These are phyloP conservation scores for Cyberlindnera misumaiensis DNA, from an alignment of 805 yeast genomes.

Conservation along the genomic window DNA sequence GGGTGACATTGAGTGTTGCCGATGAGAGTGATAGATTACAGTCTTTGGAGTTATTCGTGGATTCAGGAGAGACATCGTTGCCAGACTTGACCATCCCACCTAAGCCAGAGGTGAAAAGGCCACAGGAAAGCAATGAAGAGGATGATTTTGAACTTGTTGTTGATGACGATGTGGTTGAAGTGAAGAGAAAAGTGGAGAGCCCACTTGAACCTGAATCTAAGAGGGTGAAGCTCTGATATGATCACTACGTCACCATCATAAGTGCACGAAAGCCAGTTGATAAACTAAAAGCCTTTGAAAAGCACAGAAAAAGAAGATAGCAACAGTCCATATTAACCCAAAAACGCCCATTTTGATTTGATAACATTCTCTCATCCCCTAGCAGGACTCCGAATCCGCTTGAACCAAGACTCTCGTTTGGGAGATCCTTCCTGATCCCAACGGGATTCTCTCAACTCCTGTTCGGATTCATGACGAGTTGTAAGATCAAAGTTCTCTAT, in stretches of 20 bases:
- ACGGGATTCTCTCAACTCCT: conserved; percentile 15
- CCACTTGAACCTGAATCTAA: not conserved
- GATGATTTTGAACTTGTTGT: conserved; percentile 11
- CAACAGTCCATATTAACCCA: no score
- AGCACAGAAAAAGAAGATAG: no score
- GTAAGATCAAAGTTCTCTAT: no score
- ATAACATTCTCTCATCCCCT: conserved; percentile 11
- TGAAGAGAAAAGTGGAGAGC: conserved; percentile 16
- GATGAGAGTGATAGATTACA: conserved; percentile 73
- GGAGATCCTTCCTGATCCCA: conserved; percentile 12
- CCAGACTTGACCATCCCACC: conserved; percentile 29
- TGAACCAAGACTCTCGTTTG: conserved; percentile 35
- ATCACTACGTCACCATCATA: no score
- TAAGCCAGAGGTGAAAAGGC: conserved; percentile 15
- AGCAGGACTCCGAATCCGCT: conserved; percentile 34
- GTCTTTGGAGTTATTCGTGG: conserved; percentile 55
- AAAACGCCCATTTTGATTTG: no score
- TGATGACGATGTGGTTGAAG: conserved; percentile 8
- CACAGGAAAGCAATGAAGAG: conserved; percentile 16
- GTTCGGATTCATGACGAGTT: no score
- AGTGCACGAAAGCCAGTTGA: no score
- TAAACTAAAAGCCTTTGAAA: no score
- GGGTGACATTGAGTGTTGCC: conserved; percentile 60
- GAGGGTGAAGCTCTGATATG: no score
- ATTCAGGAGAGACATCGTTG: conserved; percentile 19